Evolutionary conservation across 345 rosid species (phyloP), one percentile per base, ranked within the genome.

Genomic region (Microthlaspi erraticum): DNA sequence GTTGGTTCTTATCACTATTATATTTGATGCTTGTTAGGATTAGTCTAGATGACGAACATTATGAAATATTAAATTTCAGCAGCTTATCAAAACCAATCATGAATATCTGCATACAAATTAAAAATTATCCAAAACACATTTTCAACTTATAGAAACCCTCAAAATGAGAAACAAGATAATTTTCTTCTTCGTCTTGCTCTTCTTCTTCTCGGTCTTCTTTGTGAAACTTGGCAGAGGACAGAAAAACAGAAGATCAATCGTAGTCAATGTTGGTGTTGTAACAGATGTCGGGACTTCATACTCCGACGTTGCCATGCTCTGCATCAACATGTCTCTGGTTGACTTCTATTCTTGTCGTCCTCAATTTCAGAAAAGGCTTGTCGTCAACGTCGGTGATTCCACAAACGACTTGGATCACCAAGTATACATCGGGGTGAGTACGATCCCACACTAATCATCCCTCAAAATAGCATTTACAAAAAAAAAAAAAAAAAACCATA

Each of bases 181-280:
- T 23, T 18, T 42, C 13, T 60, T n/a, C n/a, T n/a, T n/a, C n/a
- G n/a, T n/a, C n/a, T n/a, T n/a, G n/a, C n/a, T n/a, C n/a, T n/a
- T n/a, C n/a, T n/a, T n/a, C n/a, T n/a, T 60, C 6, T 2, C 31
- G 43, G 29, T 7, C 0, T 10, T 33, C 7, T 19, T 11, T 2
- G 16, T 56, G 18, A 41, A 45, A 29, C 16, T 65, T 10, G 62
- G 71, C 65, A 17, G 45, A 64, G 76, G 62, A 62, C 76, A 61
- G 46, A 60, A 39, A 50, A 60, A 69, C 75, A 7, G 82, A 83
- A 32, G 52, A 65, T 18, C 34, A 68, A 60, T 53, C 2, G 63
- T 73, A 10, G 85, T 84, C 16, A 79, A 78, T 4, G 83, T 85
- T 2, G 92, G 92, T 2, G 78, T 89, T 61, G 68, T 78, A 72